Conservation (phyloP, 306 rosid genomes). For the Cucurbita pepo region DNA sequence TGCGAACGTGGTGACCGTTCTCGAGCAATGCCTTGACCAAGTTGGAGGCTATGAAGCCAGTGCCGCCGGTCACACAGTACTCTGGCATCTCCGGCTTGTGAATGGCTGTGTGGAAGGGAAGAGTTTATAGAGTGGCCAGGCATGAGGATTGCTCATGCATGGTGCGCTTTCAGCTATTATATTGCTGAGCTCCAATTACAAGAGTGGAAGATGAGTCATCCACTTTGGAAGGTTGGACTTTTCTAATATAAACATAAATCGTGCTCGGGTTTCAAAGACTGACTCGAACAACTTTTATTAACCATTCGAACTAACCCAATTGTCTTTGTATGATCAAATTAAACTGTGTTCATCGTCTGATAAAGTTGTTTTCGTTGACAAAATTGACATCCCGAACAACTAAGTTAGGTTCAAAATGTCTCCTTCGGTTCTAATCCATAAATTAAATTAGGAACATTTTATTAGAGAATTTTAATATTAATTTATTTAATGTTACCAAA, state of each 20-base stretch:
- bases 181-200: not conserved
- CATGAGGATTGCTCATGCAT: not conserved
- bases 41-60: constrained; percentile 64
- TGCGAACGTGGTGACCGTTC: constrained; percentile 46
- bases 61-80: constrained; percentile 74
- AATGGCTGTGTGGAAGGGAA: not conserved
- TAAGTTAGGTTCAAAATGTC: too few species aligned
- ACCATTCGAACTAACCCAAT: too few species aligned
- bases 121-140: not conserved
- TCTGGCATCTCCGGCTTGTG: constrained; percentile 33
- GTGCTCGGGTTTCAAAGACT: not conserved
- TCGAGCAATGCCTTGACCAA: constrained; percentile 53
- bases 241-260: not conserved
- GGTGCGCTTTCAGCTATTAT: not conserved
- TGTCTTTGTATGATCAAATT: too few species aligned
- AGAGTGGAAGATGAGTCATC: not conserved
- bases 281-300: too few species aligned
- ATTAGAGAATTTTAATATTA: too few species aligned
- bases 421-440: too few species aligned
- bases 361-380: too few species aligned
- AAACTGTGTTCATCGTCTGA: too few species aligned
- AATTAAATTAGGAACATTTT: too few species aligned
- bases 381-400: too few species aligned
- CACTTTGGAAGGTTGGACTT: not conserved
- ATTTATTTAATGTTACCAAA: too few species aligned